Conservation (phyloP, 2,329 filamentous ascomycete genomes). For the Aspergillus viridinutans region DNA sequence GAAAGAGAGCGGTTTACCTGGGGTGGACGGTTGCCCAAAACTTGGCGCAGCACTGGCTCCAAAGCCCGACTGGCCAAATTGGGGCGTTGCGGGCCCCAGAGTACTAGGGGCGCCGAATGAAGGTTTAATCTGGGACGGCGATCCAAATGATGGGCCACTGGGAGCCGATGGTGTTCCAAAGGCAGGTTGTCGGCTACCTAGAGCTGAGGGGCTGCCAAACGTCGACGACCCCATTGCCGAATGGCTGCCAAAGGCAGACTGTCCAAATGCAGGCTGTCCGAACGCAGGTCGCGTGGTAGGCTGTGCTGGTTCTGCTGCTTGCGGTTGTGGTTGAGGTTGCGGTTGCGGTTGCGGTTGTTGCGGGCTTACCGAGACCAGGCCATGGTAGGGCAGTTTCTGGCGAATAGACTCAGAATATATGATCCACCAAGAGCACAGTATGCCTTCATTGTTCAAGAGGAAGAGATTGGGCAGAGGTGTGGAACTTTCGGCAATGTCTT, state of each 20-base stretch:
- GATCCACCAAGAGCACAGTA: conserved; percentile 85
- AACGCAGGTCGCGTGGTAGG: conserved; percentile 21
- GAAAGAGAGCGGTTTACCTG: conserved; percentile 23
- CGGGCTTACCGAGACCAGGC: conserved; percentile 49
- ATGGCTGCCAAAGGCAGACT: conserved; percentile 16
- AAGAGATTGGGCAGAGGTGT: conserved; percentile 79
- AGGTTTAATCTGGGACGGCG: conserved; percentile 22
- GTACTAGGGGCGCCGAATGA: conserved; percentile 35
- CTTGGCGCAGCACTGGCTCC: conserved; percentile 7
- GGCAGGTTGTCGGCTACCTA: conserved; percentile 19
- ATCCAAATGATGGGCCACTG: conserved; percentile 32
- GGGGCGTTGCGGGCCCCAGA: conserved; percentile 24
- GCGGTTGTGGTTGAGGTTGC: conserved; percentile 27
- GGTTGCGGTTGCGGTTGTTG: conserved; percentile 32
- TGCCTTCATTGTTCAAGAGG: conserved; percentile 82
- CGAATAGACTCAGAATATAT: conserved; percentile 84
- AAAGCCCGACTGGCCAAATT: conserved; percentile 31
- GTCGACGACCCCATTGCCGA: conserved; percentile 29
- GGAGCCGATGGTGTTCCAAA: conserved; percentile 26
- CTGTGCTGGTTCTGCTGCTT: conserved; percentile 15
- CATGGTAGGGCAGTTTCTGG: conserved; percentile 67
- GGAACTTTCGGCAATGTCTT: conserved; percentile 74
- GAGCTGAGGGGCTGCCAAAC: conserved; percentile 20
- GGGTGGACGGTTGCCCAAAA: conserved; percentile 31
- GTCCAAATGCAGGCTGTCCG: conserved; percentile 15